A percentile compares a stretch with the other conserved stretches of the same genome.
phyloP scores from a whole-genome alignment of 2,329 filamentous ascomycete species.

The Botrytis squamosa region DNA sequence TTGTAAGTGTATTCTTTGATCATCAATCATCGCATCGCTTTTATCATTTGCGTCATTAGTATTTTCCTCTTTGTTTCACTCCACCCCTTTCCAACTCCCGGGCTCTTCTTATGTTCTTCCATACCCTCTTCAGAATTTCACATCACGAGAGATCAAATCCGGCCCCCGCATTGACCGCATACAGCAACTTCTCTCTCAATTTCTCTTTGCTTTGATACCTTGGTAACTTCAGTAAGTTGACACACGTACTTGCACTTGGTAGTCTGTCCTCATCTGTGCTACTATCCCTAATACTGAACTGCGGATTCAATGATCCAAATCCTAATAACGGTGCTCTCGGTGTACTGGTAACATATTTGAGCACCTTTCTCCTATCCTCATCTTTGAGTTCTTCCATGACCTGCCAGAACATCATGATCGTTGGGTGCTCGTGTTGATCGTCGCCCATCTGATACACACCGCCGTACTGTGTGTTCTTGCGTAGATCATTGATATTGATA shows the following conservation, averaged over 20 bases:
- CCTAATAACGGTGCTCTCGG: constrained; percentile 86
- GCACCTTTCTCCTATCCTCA: constrained; percentile 74
- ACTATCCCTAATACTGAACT: constrained; percentile 86
- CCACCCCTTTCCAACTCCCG: neutral
- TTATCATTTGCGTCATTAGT: constrained; percentile 12
- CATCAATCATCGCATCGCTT: constrained; percentile 12
- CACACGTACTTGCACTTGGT: constrained; percentile 93
- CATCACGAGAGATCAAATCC: constrained; percentile 72
- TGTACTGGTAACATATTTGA: constrained; percentile 95
- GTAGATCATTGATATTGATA: constrained; percentile 84
- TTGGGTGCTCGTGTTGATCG: constrained; percentile 81
- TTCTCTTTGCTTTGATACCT: constrained; percentile 66
- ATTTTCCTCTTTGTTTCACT: neutral
- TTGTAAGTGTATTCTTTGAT: neutral
- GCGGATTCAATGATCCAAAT: constrained; percentile 80
- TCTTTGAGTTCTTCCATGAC: constrained; percentile 78
- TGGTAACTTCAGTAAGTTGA: constrained; percentile 91
- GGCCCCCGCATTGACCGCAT: constrained; percentile 84
- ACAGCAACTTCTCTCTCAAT: constrained; percentile 78
- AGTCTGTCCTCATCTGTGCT: constrained; percentile 73
- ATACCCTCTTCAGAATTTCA: neutral
- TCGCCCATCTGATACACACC: constrained; percentile 89
- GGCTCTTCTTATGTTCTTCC: neutral
- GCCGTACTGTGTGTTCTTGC: constrained; percentile 80
- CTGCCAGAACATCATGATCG: constrained; percentile 85